These are phyloP conservation scores for Spencermartinsiella europaea DNA, from an alignment of 805 yeast species.

Conservation along the genomic window DNA sequence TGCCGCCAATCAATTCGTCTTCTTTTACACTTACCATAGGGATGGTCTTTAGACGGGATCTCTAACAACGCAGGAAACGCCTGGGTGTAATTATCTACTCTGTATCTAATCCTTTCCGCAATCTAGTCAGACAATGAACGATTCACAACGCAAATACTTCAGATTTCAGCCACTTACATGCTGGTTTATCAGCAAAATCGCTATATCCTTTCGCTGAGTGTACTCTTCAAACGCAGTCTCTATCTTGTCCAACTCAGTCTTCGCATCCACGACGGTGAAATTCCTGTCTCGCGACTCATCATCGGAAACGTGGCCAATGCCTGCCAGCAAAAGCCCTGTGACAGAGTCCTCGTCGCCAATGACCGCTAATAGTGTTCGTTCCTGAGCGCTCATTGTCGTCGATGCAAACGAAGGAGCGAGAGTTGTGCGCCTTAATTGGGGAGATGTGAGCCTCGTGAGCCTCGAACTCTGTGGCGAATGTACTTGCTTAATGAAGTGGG, in stretches of 20 bases:
- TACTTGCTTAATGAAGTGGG: neutral
- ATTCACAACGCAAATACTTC: neutral
- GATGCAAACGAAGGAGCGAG: too few relatives aligned
- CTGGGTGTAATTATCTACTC: slow-evolving; percentile 75
- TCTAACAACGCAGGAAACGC: slow-evolving; percentile 97
- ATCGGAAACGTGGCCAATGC: slow-evolving; percentile 76
- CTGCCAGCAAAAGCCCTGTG: slow-evolving; percentile 92
- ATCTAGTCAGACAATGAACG: slow-evolving; percentile 30
- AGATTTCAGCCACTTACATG: slow-evolving; percentile 38
- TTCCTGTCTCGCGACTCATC: slow-evolving; percentile 58
- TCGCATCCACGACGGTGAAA: slow-evolving; percentile 77
- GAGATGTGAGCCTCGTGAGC: neutral
- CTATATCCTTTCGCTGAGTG: slow-evolving; percentile 83
- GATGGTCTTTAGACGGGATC: slow-evolving; percentile 97
- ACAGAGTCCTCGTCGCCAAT: slow-evolving; percentile 98
- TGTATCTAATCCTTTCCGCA: slow-evolving; percentile 81
- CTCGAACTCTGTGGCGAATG: neutral
- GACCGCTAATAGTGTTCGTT: slow-evolving; percentile 82
- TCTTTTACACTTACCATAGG: slow-evolving; percentile 55
- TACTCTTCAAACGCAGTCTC: slow-evolving; percentile 69
- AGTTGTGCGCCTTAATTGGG: too few relatives aligned
- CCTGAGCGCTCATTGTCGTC: slow-evolving; percentile 40
- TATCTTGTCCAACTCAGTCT: slow-evolving; percentile 71
- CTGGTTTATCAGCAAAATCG: slow-evolving; percentile 88
- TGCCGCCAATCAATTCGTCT: too few relatives aligned